These are phyloP conservation scores for Gaertneriomyces sp. DNA, from an alignment of 192 early-diverging fungal genomes.

Conservation along the genomic window DNA sequence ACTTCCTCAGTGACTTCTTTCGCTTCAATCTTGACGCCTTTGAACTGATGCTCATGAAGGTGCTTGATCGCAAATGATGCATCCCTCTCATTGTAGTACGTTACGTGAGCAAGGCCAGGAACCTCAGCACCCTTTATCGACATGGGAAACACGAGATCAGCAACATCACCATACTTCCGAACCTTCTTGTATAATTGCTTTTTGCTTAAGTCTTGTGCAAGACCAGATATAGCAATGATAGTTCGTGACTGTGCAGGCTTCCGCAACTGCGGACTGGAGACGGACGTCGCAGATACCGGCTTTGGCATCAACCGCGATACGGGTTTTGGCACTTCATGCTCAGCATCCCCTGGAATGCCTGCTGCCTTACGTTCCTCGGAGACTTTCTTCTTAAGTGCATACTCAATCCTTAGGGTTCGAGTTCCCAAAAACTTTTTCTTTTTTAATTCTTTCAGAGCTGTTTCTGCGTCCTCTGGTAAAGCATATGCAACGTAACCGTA, in stretches of 20 bases:
- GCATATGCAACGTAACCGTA: constrained; percentile 92
- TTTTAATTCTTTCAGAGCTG: constrained; percentile 73
- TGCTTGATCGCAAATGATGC: constrained; percentile 56
- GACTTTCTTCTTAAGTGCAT: constrained; percentile 61
- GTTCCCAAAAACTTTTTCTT: constrained; percentile 69
- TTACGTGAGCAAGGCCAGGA: constrained; percentile 39
- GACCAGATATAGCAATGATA: constrained; percentile 54
- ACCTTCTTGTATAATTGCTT: constrained; percentile 76
- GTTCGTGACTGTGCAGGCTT: constrained; percentile 3
- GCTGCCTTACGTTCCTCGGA: constrained; percentile 24
- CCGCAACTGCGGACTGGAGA: not conserved
- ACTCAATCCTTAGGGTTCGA: constrained; percentile 70
- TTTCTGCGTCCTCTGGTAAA: constrained; percentile 70
- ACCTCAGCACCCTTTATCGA: constrained; percentile 39
- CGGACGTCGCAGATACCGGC: not conserved
- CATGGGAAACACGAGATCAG: constrained; percentile 63
- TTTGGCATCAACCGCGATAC: constrained; percentile 16
- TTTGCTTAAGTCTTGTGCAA: constrained; percentile 58
- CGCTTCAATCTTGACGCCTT: constrained; percentile 52
- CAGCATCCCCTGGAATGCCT: constrained; percentile 8
- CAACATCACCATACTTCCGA: constrained; percentile 56
- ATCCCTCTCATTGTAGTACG: constrained; percentile 40
- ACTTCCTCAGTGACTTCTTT: constrained; percentile 17
- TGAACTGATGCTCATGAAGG: constrained; percentile 73
- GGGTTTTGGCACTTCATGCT: constrained; percentile 1